Conservation (phyloP, 371 early-diverging fungal genomes). For the Actinomortierella wolfii region DNA sequence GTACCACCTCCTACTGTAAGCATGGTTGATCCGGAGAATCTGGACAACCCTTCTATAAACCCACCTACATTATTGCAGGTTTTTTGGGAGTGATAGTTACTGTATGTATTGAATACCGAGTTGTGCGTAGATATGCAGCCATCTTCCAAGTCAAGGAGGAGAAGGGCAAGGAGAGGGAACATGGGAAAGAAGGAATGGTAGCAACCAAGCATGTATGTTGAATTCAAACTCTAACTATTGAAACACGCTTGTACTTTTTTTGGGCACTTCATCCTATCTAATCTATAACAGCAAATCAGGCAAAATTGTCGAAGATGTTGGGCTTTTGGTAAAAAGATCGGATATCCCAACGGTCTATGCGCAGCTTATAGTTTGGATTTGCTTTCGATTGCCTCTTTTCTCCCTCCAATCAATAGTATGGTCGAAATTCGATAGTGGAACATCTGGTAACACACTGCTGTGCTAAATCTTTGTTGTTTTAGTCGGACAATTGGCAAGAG, state of each 20-base stretch:
- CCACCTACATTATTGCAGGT: no score
- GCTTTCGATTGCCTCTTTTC: background rate
- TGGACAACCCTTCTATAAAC: constrained; percentile 2
- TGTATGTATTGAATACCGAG: background rate
- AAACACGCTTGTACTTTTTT: constrained; percentile 3
- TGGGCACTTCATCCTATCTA: background rate
- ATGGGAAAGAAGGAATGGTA: no score
- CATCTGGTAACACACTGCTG: constrained; percentile 6
- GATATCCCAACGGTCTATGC: no score
- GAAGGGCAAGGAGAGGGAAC: no score
- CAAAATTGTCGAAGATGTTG: background rate
- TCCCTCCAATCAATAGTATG: no score
- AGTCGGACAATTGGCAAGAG: constrained; percentile 1
- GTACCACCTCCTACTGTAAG: constrained; percentile 2
- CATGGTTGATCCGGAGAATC: constrained; percentile 10
- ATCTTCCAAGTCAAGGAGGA: background rate
- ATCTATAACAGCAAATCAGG: no score
- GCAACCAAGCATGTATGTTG: background rate
- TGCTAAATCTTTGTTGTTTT: background rate
- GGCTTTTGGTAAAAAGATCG: background rate
- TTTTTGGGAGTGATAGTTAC: no score
- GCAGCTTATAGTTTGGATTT: no score
- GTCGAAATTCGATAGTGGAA: no score
- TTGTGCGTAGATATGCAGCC: background rate
- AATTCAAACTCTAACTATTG: constrained; percentile 2